Percentiles rank a stretch among this genome's conserved stretches.
phyloP scores from a whole-genome alignment of 73 alveolate species.

The Effrenium voratum region DNA sequence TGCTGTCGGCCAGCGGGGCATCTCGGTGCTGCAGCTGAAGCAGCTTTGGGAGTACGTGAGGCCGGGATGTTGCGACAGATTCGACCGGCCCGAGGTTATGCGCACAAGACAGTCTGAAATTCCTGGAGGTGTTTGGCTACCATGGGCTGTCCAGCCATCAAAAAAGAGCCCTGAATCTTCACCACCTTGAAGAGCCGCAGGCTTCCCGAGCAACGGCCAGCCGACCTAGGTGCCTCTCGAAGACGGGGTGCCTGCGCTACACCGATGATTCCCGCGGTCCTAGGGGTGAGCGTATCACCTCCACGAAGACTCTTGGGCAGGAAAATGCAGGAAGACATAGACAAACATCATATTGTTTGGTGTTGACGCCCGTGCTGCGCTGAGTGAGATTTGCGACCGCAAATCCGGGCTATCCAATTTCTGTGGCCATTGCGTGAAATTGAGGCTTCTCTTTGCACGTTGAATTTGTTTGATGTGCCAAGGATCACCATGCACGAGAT shows the following conservation, averaged over 20 bases:
- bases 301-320: not conserved
- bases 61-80: too few relatives aligned
- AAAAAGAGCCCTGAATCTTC: too few relatives aligned
- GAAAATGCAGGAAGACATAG: not conserved
- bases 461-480: not conserved
- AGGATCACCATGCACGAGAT: constrained; percentile 21
- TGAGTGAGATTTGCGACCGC: not conserved
- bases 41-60: not conserved
- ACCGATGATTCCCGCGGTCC: constrained; percentile 8
- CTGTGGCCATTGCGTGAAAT: too few relatives aligned
- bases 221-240: not conserved
- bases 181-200: too few relatives aligned
- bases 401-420: not conserved
- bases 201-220: too few relatives aligned
- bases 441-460: too few relatives aligned
- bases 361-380: not conserved
- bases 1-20: constrained; percentile 14
- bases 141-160: too few relatives aligned
- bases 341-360: not conserved
- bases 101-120: too few relatives aligned
- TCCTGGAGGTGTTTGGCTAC: too few relatives aligned
- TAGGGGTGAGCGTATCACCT: not conserved
- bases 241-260: constrained; percentile 6
- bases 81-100: too few relatives aligned
- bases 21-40: not conserved